Evolutionary conservation across 129 eudicot species (phyloP).

Genomic region (Arctium minus): DNA sequence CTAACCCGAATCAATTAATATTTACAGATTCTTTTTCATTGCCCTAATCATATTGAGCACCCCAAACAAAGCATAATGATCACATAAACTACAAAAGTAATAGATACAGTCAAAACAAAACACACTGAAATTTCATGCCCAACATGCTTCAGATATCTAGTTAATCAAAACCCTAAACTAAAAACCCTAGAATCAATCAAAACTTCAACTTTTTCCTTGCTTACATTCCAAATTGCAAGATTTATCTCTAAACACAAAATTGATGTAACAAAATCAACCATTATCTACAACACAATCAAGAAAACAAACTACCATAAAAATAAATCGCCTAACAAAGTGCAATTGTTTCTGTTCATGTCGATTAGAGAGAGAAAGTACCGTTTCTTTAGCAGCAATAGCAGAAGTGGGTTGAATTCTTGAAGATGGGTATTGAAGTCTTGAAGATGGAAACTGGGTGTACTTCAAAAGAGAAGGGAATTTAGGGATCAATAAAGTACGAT

Average conservation of each 20-base stretch:
- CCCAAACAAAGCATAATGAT: not conserved
- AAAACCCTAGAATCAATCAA: conserved; percentile 16
- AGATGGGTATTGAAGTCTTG: not conserved
- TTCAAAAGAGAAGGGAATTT: conserved; percentile 28
- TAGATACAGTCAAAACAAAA: not conserved
- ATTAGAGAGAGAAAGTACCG: conserved; percentile 28
- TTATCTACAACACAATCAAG: conserved; percentile 1
- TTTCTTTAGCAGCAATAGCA: conserved; percentile 41
- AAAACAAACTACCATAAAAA: conserved; percentile 1
- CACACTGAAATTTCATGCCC: not conserved
- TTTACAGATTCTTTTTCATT: not conserved
- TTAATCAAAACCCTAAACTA: not conserved
- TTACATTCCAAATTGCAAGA: not conserved
- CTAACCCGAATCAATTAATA: not conserved
- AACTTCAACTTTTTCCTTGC: not conserved
- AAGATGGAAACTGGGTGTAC: conserved; percentile 27
- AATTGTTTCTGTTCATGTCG: conserved; percentile 7
- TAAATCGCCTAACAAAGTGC: not conserved
- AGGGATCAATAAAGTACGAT: conserved; percentile 14
- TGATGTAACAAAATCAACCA: not conserved
- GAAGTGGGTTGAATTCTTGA: conserved; percentile 45
- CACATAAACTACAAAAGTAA: not conserved
- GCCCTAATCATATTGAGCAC: not conserved
- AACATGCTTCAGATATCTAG: not conserved
- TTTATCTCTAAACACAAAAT: not conserved